Evolutionary conservation across 106 monocot species (phyloP).

Genomic region (Acorus gramineus): DNA sequence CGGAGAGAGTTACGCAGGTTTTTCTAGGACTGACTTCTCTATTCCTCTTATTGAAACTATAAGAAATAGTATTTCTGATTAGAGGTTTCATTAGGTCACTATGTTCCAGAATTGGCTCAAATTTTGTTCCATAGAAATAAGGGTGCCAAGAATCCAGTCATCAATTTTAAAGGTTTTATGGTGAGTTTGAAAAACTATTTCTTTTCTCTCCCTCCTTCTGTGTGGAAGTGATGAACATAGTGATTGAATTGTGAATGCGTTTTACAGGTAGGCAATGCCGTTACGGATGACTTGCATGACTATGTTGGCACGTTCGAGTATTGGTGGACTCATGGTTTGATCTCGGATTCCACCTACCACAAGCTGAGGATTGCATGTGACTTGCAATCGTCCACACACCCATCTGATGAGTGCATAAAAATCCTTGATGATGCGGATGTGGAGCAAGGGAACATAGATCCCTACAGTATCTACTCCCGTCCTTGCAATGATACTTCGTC

Average conservation of each 20-base stretch:
- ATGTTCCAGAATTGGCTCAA: conserved; percentile 84
- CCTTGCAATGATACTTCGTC: conserved; percentile 36
- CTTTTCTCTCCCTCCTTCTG: no score
- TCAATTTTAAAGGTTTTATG: conserved; percentile 96
- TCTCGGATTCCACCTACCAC: conserved; percentile 62
- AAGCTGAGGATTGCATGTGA: conserved; percentile 34
- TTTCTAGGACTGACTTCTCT: no score
- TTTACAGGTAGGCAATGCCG: conserved; percentile 72
- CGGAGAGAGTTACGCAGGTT: conserved; percentile 89
- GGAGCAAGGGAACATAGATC: conserved; percentile 68
- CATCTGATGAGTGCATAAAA: conserved; percentile 34
- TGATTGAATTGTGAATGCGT: no score
- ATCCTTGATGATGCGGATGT: conserved; percentile 18
- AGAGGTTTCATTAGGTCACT: conserved; percentile 41
- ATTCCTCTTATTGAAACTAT: no score
- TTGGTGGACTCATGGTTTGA: conserved; percentile 92
- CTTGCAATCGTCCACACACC: conserved; percentile 24
- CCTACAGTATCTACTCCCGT: conserved; percentile 75
- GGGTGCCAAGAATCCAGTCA: conserved; percentile 34
- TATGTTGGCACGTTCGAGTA: conserved; percentile 79
- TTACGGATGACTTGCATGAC: conserved; percentile 76
- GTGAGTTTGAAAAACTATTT: conserved; percentile 11
- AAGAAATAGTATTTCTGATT: no score
- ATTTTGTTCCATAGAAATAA: conserved; percentile 59
- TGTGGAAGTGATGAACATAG: no score